Evolutionary conservation across 2,329 filamentous ascomycete genomes (phyloP).

Genomic region (Colletotrichum orbiculare): DNA sequence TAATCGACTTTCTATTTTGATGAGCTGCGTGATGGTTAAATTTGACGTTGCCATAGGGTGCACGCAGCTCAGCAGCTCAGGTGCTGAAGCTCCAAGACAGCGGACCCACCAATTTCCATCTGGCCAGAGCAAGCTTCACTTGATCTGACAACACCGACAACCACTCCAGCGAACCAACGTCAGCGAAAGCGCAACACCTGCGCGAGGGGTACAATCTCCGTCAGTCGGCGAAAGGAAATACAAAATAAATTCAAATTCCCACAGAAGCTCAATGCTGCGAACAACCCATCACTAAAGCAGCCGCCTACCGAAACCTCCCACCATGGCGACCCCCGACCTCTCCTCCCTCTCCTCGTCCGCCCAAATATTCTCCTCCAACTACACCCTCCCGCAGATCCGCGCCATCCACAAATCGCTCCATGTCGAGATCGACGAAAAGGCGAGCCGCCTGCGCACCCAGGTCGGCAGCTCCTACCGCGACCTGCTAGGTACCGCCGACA

Average conservation of each 20-base stretch:
- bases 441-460: slow-evolving; percentile 70
- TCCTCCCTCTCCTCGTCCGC: slow-evolving; percentile 60
- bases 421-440: slow-evolving; percentile 70
- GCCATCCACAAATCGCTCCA: slow-evolving; percentile 71
- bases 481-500: slow-evolving; percentile 89
- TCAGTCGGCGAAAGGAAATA: no score
- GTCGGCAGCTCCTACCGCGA: slow-evolving; percentile 83
- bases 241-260: neutral
- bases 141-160: neutral
- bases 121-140: slow-evolving; percentile 30
- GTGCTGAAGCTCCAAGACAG: slow-evolving; percentile 20
- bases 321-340: slow-evolving; percentile 54
- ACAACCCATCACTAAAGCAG: neutral
- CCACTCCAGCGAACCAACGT: neutral
- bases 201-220: neutral
- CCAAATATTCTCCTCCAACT: slow-evolving; percentile 64
- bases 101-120: slow-evolving; percentile 26
- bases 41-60: neutral
- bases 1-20: neutral
- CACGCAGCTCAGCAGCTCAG: neutral
- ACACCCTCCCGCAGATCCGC: slow-evolving; percentile 73
- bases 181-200: slow-evolving; percentile 18
- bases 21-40: neutral
- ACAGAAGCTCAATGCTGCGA: neutral
- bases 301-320: slow-evolving; percentile 7